These are phyloP conservation scores for Leersia perrieri DNA, from an alignment of 176 grass and related monocot species.

Conservation along the genomic window DNA sequence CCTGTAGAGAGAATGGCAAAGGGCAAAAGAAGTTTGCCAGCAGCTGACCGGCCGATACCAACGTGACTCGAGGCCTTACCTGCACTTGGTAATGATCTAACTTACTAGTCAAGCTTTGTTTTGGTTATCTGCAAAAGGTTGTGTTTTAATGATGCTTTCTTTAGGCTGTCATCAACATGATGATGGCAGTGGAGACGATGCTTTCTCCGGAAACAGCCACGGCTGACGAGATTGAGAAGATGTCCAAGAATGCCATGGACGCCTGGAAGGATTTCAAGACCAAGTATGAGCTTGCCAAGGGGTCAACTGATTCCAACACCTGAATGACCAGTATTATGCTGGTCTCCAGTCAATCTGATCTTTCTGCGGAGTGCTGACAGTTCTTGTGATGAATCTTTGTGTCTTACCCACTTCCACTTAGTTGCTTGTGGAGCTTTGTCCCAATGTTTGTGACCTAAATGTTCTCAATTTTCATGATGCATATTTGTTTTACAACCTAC, in stretches of 20 bases:
- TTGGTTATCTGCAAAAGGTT: not conserved
- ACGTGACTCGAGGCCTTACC: conserved; percentile 50
- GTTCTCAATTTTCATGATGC: not conserved
- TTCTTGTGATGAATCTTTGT: not conserved
- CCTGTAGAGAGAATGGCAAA: conserved; percentile 54
- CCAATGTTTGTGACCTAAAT: not conserved
- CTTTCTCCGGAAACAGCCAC: conserved; percentile 25
- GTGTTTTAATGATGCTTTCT: not conserved
- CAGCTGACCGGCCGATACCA: conserved; percentile 25
- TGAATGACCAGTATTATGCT: not conserved
- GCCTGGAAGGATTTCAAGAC: conserved; percentile 48
- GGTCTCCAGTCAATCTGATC: not conserved
- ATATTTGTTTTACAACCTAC: not conserved
- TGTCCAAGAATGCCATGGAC: conserved; percentile 33
- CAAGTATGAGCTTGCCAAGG: conserved; percentile 27
- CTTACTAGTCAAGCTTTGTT: not conserved
- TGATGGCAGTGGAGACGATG: conserved; percentile 64
- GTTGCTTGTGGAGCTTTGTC: not conserved
- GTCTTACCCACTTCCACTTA: not conserved
- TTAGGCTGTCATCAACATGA: conserved; percentile 62
- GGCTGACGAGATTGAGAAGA: conserved; percentile 38
- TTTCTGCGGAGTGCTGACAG: not conserved
- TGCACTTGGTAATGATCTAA: conserved; percentile 41
- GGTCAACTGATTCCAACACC: not conserved
- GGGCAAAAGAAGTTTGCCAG: conserved; percentile 49